phyloP scores from a whole-genome alignment of 495 filamentous ascomycete species.

The Cercophora sp. region DNA sequence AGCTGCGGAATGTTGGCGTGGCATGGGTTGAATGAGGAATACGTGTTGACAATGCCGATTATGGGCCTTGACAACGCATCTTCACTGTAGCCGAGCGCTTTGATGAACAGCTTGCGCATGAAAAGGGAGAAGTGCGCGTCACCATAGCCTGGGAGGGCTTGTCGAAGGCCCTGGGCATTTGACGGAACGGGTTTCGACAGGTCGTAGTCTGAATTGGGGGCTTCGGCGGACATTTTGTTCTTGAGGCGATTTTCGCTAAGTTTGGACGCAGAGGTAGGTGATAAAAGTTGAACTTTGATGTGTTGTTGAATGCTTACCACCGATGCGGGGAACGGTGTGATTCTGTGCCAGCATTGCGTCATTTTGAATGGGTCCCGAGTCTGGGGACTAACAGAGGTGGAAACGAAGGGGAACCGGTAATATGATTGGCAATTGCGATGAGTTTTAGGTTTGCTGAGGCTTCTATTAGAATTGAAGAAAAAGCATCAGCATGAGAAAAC shows the following conservation, averaged over 20 bases:
- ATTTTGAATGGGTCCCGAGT: no score
- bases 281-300: not conserved
- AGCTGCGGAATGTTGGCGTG: constrained; percentile 65
- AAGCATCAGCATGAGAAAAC: no score
- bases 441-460: no score
- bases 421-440: no score
- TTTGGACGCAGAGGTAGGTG: not conserved
- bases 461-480: no score
- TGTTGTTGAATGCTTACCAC: not conserved
- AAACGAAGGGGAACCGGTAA: no score
- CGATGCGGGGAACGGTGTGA: not conserved
- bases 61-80: constrained; percentile 62
- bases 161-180: constrained; percentile 48
- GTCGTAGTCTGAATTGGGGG: constrained; percentile 48
- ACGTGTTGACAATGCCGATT: constrained; percentile 63
- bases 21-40: constrained; percentile 64
- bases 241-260: not conserved
- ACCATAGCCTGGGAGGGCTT: constrained; percentile 62
- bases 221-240: not conserved
- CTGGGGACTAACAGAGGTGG: no score
- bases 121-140: constrained; percentile 68
- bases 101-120: constrained; percentile 67
- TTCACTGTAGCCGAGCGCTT: constrained; percentile 63
- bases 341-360: not conserved
- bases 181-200: constrained; percentile 45